A percentile compares a stretch with the other conserved stretches of the same genome.
These are phyloP conservation scores for Apostasia shenzhenica DNA, from an alignment of 106 monocot species.

Conservation along the genomic window DNA sequence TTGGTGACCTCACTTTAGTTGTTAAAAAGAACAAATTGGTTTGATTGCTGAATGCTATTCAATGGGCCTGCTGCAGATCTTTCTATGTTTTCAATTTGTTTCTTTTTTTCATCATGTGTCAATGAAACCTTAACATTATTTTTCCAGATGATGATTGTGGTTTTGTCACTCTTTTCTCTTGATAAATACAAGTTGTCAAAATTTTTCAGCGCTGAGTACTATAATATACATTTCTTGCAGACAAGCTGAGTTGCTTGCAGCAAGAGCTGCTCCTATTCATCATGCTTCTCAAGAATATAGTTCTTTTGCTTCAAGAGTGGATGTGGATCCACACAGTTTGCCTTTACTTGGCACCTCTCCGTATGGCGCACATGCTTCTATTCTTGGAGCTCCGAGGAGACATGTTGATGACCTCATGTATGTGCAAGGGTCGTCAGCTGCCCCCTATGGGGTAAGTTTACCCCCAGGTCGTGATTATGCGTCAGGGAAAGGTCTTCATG, in stretches of 20 bases:
- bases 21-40: neutral
- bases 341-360: constrained; percentile 51
- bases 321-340: constrained; percentile 60
- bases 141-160: neutral
- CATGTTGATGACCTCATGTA: constrained; percentile 58
- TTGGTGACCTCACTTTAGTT: neutral
- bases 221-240: constrained; percentile 94
- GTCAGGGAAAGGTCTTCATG: constrained; percentile 62
- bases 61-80: neutral
- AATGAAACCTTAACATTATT: neutral
- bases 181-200: neutral
- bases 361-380: constrained; percentile 56
- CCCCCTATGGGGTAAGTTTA: constrained; percentile 63
- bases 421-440: constrained; percentile 43
- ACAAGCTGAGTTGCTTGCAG: constrained; percentile 90
- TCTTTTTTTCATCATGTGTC: neutral
- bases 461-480: constrained; percentile 86
- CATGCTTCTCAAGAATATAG: constrained; percentile 55
- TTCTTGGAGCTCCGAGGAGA: constrained; percentile 72
- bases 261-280: constrained; percentile 50
- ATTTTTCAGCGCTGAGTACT: neutral
- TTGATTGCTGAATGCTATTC: neutral
- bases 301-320: constrained; percentile 62
- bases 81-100: neutral
- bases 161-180: neutral